phyloP scores from a whole-genome alignment of 345 rosid species.

The Tarenaya hassleriana region DNA sequence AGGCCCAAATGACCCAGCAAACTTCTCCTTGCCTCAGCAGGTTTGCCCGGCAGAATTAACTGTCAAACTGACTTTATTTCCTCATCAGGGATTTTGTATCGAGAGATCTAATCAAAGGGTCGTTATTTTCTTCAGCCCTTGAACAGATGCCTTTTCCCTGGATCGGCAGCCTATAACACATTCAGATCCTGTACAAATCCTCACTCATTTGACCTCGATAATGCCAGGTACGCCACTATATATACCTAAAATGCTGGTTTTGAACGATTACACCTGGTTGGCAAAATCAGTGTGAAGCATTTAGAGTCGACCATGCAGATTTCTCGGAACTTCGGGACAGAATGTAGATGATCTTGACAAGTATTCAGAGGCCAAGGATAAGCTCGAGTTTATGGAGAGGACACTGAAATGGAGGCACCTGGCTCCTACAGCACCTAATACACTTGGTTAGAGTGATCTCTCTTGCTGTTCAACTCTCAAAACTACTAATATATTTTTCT shows the following conservation, averaged over 20 bases:
- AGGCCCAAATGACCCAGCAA: conserved; percentile 88
- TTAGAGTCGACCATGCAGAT: conserved; percentile 37
- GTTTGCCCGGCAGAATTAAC: too few relatives aligned
- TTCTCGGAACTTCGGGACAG: conserved; percentile 99
- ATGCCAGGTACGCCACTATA: conserved; percentile 42
- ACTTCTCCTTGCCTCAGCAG: conserved; percentile 92
- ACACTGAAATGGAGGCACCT: conserved; percentile 94
- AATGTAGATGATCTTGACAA: conserved; percentile 85
- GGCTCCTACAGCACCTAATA: too few relatives aligned
- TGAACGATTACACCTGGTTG: neutral
- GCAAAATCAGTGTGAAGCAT: neutral
- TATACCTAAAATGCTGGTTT: neutral
- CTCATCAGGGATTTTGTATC: neutral
- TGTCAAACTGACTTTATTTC: neutral
- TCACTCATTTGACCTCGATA: conserved; percentile 89
- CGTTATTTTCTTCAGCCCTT: conserved; percentile 56
- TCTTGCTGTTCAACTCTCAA: too few relatives aligned
- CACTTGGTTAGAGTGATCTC: too few relatives aligned
- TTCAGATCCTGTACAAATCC: conserved; percentile 91
- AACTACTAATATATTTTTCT: too few relatives aligned
- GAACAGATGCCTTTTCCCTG: conserved; percentile 93
- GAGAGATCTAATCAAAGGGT: conserved; percentile 14
- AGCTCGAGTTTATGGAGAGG: conserved; percentile 84
- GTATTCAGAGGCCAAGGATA: conserved; percentile 77
- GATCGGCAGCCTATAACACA: conserved; percentile 76